A percentile compares a stretch with the other conserved stretches of the same genome.
These are phyloP conservation scores for Plasmodium ovale DNA, from an alignment of 169 alveolate genomes.

Conservation along the genomic window DNA sequence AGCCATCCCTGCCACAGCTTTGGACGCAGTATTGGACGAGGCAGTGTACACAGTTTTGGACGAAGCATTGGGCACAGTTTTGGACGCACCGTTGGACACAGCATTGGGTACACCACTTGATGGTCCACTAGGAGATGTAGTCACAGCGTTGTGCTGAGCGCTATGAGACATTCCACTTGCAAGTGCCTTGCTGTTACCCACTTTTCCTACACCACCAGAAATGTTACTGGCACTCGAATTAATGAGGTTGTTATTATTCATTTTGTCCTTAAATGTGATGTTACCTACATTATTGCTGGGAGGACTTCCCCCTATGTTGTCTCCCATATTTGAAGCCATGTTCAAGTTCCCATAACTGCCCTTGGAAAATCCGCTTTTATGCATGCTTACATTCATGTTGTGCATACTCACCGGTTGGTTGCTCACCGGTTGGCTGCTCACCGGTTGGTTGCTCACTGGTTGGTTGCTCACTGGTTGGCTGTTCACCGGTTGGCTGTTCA, in stretches of 20 bases:
- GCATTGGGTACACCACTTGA: not conserved
- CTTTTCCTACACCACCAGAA: not conserved
- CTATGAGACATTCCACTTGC: not conserved
- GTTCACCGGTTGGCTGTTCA: too few species aligned
- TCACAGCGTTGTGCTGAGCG: not conserved
- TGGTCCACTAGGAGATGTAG: not conserved
- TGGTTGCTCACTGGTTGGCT: too few species aligned
- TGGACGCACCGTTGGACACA: too few species aligned
- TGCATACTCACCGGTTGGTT: too few species aligned
- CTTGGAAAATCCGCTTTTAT: too few species aligned
- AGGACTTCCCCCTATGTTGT: not conserved
- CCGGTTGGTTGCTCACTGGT: too few species aligned
- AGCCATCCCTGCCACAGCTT: too few species aligned
- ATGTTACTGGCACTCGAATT: not conserved
- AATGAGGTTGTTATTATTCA: not conserved
- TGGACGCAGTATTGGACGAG: not conserved
- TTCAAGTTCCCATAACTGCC: too few species aligned
- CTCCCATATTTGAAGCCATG: too few species aligned
- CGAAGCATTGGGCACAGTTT: not conserved
- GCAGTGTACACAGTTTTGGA: not conserved
- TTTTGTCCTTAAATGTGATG: conserved; percentile 17
- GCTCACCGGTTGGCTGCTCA: too few species aligned
- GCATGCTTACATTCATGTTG: too few species aligned
- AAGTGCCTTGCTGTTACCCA: too few species aligned
- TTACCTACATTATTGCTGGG: not conserved